These are phyloP conservation scores for Hevea brasiliensis DNA, from an alignment of 345 rosid species.

Conservation along the genomic window DNA sequence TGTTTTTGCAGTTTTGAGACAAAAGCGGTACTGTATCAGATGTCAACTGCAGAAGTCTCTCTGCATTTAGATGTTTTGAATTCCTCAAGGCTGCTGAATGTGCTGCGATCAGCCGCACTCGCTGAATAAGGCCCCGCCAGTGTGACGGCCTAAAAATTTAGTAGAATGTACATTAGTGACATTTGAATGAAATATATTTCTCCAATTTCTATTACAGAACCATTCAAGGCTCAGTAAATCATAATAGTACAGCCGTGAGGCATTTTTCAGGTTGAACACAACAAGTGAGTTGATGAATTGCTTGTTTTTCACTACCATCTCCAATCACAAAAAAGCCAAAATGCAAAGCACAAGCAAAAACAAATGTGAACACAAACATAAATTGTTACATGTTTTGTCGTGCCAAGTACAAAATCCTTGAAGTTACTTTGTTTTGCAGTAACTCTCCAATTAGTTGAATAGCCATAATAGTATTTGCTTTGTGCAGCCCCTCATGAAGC, in stretches of 20 bases:
- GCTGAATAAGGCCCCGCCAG: slow-evolving; percentile 71
- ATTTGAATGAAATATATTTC: not conserved
- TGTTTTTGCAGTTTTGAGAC: slow-evolving; percentile 47
- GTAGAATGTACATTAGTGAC: not conserved
- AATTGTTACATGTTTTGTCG: slow-evolving; percentile 69
- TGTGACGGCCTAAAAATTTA: slow-evolving; percentile 57
- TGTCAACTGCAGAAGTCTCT: slow-evolving; percentile 56
- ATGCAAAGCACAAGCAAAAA: slow-evolving; percentile 5
- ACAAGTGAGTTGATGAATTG: not conserved
- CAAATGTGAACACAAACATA: not conserved
- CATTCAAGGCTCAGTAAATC: slow-evolving; percentile 6
- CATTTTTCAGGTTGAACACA: not conserved
- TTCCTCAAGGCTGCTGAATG: slow-evolving; percentile 65
- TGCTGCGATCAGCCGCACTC: slow-evolving; percentile 54
- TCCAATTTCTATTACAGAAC: slow-evolving; percentile 1
- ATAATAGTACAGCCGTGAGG: not conserved
- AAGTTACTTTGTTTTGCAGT: slow-evolving; percentile 64
- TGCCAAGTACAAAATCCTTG: slow-evolving; percentile 77
- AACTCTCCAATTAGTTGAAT: slow-evolving; percentile 74
- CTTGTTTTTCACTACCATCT: not conserved
- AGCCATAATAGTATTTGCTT: slow-evolving; percentile 70
- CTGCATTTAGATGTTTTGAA: slow-evolving; percentile 56
- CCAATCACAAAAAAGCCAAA: not conserved
- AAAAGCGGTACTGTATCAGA: slow-evolving; percentile 47
- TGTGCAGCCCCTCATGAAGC: slow-evolving; percentile 48